Base-by-base conservation (phyloP, 371 early-diverging fungal genomes). In the Apophysomyces ossiformis region DNA sequence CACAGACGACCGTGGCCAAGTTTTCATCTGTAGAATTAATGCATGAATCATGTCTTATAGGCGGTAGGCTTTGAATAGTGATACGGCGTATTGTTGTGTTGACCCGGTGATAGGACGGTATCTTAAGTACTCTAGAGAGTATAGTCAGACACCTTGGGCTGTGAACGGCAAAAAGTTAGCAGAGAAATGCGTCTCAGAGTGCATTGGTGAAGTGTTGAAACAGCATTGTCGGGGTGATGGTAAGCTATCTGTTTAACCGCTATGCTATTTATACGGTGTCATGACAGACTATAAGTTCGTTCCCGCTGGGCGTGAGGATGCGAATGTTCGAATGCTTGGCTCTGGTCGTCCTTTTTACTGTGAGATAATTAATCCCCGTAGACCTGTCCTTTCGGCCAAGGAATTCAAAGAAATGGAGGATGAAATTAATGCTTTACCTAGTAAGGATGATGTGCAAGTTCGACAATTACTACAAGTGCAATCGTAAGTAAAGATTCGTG, bases 281-380 rank as follows among this genome's bases (percentile, higher is more conserved):
- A 8, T 2, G 38, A 7, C 69, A 84, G 88, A 74, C 15, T 90
- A 86, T 76, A 94, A 93, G 62, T 94, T 99, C 76, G 86, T 90
- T 4, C 87, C 93, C 0, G 89, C 98, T 2, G 99, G 99, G 4
- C 87, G 99, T 43, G 99, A 99, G 73, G 99, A 99, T 81, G 92
- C 93, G 13, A 97, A 99, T 78, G 99, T 99, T 8, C 86, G 94
- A 36, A 97, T 97, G 96, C 76, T 98, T 35, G 97, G 96, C 37
- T 79, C 79, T 37, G 99, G 99, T 13, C 81, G 99, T 41, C 99
- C 99, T 6, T 99, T 98, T 76, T 93, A 95, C 65, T 69, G 95
- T 18, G 95, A 96, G 69, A 64, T 99, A 56, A 80, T 88, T 15
- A 92, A 98, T 64, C 98, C 99, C 11, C 78, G 85, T 9, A 73